Evolutionary conservation across 441 rosid genomes (phyloP).

Genomic region (Arabidopsis lyrata): DNA sequence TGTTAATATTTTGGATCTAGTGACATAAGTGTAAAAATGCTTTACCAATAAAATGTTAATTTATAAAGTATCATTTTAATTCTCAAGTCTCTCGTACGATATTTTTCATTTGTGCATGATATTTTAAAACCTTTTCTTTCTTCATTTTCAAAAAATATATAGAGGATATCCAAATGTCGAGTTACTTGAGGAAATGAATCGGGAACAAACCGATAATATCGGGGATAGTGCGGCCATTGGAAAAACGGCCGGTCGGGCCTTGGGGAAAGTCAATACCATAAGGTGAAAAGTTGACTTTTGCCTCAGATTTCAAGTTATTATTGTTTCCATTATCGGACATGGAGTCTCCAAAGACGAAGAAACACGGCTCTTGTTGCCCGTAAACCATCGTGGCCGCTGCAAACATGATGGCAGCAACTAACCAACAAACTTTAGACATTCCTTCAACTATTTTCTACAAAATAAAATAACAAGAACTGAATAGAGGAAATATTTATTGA

Average conservation of each 20-base stretch:
- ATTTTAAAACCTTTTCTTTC: neutral
- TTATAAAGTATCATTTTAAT: neutral
- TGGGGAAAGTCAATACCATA: slow-evolving; percentile 55
- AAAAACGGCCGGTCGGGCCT: slow-evolving; percentile 59
- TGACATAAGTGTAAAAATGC: slow-evolving; percentile 16
- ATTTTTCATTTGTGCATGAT: neutral
- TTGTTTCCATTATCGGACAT: slow-evolving; percentile 55
- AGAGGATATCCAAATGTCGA: neutral
- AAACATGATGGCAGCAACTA: slow-evolving; percentile 20
- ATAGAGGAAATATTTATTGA: neutral
- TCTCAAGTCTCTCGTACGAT: neutral
- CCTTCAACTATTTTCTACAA: neutral
- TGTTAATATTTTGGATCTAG: neutral
- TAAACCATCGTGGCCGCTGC: slow-evolving; percentile 32
- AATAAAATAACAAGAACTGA: neutral
- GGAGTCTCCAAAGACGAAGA: slow-evolving; percentile 56
- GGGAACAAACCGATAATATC: slow-evolving; percentile 51
- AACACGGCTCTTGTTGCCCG: slow-evolving; percentile 50
- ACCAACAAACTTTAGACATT: slow-evolving; percentile 5
- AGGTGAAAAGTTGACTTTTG: slow-evolving; percentile 51
- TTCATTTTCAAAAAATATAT: neutral
- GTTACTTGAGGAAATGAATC: neutral
- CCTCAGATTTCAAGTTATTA: slow-evolving; percentile 40
- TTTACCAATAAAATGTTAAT: neutral
- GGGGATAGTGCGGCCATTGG: slow-evolving; percentile 49